Evolutionary conservation across 805 yeast species (phyloP).

Genomic region (Barnettozyma wickerhamii): DNA sequence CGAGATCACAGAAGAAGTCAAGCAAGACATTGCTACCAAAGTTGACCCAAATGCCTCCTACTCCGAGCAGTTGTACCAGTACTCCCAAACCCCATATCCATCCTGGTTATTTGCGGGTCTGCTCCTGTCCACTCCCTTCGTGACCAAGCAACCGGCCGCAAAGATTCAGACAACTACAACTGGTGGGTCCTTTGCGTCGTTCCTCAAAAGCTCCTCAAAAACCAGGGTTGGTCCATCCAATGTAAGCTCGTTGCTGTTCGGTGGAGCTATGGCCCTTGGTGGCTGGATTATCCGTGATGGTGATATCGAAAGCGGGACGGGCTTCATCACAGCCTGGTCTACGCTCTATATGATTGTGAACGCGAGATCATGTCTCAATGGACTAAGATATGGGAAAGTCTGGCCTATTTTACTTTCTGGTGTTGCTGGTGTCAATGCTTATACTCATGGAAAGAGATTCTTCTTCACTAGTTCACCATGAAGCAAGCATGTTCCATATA

Average conservation of each 20-base stretch:
- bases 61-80: slow-evolving; percentile 25
- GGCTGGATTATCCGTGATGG: slow-evolving; percentile 74
- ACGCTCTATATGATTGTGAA: slow-evolving; percentile 68
- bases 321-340: slow-evolving; percentile 80
- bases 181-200: neutral
- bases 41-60: slow-evolving; percentile 13
- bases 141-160: slow-evolving; percentile 27
- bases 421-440: slow-evolving; percentile 58
- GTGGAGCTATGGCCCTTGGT: slow-evolving; percentile 59
- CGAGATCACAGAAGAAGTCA: slow-evolving; percentile 19
- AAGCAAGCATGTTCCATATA: too few species aligned
- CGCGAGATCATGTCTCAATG: slow-evolving; percentile 52
- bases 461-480: slow-evolving; percentile 29
- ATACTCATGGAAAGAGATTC: slow-evolving; percentile 66
- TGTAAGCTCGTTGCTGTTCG: slow-evolving; percentile 47
- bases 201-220: slow-evolving; percentile 4
- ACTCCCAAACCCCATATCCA: slow-evolving; percentile 42
- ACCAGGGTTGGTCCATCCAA: slow-evolving; percentile 30
- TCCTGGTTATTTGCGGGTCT: slow-evolving; percentile 38
- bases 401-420: slow-evolving; percentile 58
- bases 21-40: slow-evolving; percentile 7
- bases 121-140: slow-evolving; percentile 34
- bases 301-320: slow-evolving; percentile 74
- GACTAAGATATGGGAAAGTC: slow-evolving; percentile 50
- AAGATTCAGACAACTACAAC: slow-evolving; percentile 5